Evolutionary conservation across 345 rosid genomes (phyloP).

Genomic region (Camelina hispida): DNA sequence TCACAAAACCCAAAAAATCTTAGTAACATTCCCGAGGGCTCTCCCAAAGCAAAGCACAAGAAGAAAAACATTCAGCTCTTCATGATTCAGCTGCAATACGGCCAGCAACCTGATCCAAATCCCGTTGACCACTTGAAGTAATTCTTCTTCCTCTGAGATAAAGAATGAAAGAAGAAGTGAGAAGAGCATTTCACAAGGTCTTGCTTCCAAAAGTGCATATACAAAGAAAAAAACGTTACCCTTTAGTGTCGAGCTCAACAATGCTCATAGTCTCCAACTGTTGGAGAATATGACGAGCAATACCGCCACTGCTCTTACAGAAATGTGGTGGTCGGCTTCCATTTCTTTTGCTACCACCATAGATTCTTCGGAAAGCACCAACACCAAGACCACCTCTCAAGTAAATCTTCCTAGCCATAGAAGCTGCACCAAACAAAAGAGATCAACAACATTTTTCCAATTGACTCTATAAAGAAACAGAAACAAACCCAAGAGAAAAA

Average conservation of each 20-base stretch:
- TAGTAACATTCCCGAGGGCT: not conserved
- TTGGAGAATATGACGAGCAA: constrained; percentile 78
- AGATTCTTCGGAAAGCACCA: constrained; percentile 73
- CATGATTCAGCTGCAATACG: constrained; percentile 57
- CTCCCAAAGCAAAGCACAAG: constrained; percentile 1
- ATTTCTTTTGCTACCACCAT: constrained; percentile 81
- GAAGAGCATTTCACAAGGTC: not conserved
- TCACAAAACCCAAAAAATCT: not conserved
- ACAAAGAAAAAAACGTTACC: constrained; percentile 40
- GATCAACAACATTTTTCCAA: not conserved
- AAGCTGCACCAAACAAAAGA: constrained; percentile 48
- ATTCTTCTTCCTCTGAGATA: constrained; percentile 70
- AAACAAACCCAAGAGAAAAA: not conserved
- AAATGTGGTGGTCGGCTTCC: constrained; percentile 78
- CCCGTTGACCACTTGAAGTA: constrained; percentile 76
- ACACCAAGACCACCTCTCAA: constrained; percentile 87
- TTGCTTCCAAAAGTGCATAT: not conserved
- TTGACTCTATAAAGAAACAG: not conserved
- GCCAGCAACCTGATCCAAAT: constrained; percentile 89
- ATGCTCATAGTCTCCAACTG: constrained; percentile 68
- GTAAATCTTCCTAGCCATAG: constrained; percentile 85
- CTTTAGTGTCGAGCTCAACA: constrained; percentile 60
- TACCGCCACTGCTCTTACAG: constrained; percentile 78
- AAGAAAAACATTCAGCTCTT: constrained; percentile 22
- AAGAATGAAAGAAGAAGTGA: not conserved